These are phyloP conservation scores for Castanea crenata DNA, from an alignment of 306 rosid species.

Conservation along the genomic window DNA sequence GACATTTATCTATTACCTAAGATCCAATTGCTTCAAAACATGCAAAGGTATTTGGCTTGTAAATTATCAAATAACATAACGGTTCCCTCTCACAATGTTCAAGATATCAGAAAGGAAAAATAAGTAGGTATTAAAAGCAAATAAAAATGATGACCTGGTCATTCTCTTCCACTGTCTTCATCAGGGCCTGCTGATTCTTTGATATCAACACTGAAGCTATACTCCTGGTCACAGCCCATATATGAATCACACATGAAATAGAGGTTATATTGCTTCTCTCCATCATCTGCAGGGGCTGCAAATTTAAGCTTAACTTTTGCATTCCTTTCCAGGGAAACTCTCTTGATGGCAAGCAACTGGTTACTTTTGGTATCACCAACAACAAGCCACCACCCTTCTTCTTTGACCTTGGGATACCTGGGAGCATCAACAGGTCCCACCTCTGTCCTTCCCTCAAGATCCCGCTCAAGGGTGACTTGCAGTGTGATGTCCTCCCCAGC, in stretches of 20 bases:
- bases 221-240: conserved; percentile 95
- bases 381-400: conserved; percentile 98
- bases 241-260: conserved; percentile 96
- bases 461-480: conserved; percentile 73
- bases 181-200: conserved; percentile 48
- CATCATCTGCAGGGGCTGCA: conserved; percentile 67
- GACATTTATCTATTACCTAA: no score
- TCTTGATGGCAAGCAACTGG: conserved; percentile 75
- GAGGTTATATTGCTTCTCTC: conserved; percentile 65
- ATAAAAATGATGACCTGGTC: background rate
- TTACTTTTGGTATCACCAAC: conserved; percentile 76
- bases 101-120: background rate
- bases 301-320: conserved; percentile 72
- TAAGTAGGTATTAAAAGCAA: background rate
- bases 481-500: conserved; percentile 65
- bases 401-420: conserved; percentile 82
- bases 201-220: conserved; percentile 56
- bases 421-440: conserved; percentile 69
- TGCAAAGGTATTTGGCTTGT: no score
- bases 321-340: conserved; percentile 69
- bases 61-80: background rate
- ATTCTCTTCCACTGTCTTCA: conserved; percentile 42
- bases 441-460: conserved; percentile 70
- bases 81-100: background rate
- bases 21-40: no score